A percentile compares a stretch with the other conserved stretches of the same genome.
These are phyloP conservation scores for Solanum neorickii DNA, from an alignment of 257 asterid species.

Conservation along the genomic window DNA sequence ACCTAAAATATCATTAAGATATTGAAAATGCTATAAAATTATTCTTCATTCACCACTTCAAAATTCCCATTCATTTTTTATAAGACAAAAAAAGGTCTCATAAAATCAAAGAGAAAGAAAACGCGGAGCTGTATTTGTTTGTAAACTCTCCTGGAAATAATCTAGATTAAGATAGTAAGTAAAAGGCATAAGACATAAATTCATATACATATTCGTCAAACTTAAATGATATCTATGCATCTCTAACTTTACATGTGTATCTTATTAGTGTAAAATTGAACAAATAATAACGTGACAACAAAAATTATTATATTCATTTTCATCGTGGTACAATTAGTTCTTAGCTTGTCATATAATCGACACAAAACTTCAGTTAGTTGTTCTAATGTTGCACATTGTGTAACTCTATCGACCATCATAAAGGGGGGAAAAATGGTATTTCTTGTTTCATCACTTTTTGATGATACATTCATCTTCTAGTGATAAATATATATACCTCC, in stretches of 20 bases:
- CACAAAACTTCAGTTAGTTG: not conserved
- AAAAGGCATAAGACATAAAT: too few species aligned
- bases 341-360: not conserved
- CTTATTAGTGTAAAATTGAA: too few species aligned
- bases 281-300: not conserved
- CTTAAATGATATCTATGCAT: not conserved
- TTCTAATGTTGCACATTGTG: not conserved
- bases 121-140: too few species aligned
- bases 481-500: not conserved
- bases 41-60: too few species aligned
- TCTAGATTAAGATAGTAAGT: not conserved
- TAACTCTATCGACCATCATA: not conserved
- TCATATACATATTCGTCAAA: not conserved
- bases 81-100: too few species aligned
- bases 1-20: too few species aligned
- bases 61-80: too few species aligned
- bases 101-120: too few species aligned
- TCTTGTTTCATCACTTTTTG: not conserved
- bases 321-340: not conserved
- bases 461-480: not conserved
- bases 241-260: not conserved
- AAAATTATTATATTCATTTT: not conserved
- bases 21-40: too few species aligned
- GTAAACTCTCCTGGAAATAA: not conserved
- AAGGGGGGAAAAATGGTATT: not conserved